Evolutionary conservation across 495 filamentous ascomycete species (phyloP).

Genomic region (Xylaria longipes): DNA sequence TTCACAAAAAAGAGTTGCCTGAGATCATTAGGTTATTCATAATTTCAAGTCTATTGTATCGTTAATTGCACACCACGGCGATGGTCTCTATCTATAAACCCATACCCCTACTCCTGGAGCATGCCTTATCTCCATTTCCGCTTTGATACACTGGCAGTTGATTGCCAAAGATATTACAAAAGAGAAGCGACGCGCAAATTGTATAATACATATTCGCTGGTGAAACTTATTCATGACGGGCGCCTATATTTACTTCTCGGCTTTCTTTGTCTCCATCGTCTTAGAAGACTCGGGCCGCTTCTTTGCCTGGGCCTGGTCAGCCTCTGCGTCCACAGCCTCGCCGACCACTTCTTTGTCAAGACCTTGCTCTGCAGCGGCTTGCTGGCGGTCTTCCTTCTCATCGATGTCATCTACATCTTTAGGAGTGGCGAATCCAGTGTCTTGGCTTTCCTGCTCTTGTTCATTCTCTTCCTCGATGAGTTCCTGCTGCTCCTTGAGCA

Average conservation of each 20-base stretch:
- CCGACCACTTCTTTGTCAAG: slow-evolving; percentile 49
- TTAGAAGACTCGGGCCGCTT: slow-evolving; percentile 25
- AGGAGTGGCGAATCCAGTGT: slow-evolving; percentile 69
- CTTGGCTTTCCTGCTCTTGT: slow-evolving; percentile 79
- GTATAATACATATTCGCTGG: slow-evolving; percentile 24
- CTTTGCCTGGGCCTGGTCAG: slow-evolving; percentile 41
- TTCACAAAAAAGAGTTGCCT: background rate
- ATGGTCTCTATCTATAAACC: slow-evolving; percentile 22
- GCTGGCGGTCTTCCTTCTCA: slow-evolving; percentile 58
- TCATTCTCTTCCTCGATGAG: slow-evolving; percentile 96
- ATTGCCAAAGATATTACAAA: slow-evolving; percentile 37
- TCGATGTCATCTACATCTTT: slow-evolving; percentile 90
- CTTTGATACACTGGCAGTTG: slow-evolving; percentile 33
- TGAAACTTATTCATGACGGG: slow-evolving; percentile 21
- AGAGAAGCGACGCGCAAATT: slow-evolving; percentile 31
- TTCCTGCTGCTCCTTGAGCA: slow-evolving; percentile 97
- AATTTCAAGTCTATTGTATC: slow-evolving; percentile 21
- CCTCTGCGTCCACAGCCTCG: slow-evolving; percentile 54
- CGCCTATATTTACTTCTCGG: slow-evolving; percentile 27
- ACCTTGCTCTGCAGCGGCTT: slow-evolving; percentile 44
- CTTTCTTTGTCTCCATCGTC: slow-evolving; percentile 32
- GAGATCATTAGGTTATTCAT: background rate
- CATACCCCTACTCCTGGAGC: slow-evolving; percentile 20
- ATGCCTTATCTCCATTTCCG: slow-evolving; percentile 26
- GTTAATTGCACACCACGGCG: slow-evolving; percentile 6